phyloP scores from a whole-genome alignment of 2,329 filamentous ascomycete species.

The Colletotrichum coccodes region DNA sequence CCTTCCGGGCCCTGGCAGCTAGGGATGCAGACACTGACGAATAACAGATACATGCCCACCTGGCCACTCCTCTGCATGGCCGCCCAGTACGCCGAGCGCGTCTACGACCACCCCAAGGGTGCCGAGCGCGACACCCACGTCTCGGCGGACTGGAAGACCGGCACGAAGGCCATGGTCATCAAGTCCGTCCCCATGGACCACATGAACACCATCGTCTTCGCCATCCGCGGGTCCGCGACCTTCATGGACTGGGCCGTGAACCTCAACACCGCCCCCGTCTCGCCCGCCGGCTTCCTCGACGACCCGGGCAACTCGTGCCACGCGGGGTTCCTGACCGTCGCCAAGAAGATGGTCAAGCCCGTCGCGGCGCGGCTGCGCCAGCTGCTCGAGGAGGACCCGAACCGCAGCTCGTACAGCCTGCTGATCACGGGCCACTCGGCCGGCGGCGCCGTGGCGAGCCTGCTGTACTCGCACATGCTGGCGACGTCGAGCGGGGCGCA shows the following conservation, averaged over 20 bases:
- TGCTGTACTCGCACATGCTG: constrained; percentile 87
- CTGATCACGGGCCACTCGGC: constrained; percentile 89
- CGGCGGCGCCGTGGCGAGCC: constrained; percentile 82
- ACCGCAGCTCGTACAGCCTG: constrained; percentile 73
- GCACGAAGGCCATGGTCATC: constrained; percentile 88
- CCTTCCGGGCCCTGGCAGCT: too few relatives aligned
- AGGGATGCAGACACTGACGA: constrained; percentile 37
- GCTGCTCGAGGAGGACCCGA: constrained; percentile 77
- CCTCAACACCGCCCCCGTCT: constrained; percentile 73
- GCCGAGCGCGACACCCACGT: constrained; percentile 76
- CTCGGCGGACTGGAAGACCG: constrained; percentile 74
- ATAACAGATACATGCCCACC: constrained; percentile 72
- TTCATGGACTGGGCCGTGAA: constrained; percentile 92
- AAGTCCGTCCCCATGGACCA: constrained; percentile 84
- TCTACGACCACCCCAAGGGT: constrained; percentile 73
- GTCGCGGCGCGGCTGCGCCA: constrained; percentile 77
- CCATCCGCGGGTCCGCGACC: constrained; percentile 82
- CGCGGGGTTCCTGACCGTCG: constrained; percentile 81
- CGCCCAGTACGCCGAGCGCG: constrained; percentile 79
- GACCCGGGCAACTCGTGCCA: constrained; percentile 83
- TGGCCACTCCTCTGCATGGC: constrained; percentile 83
- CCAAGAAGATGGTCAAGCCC: constrained; percentile 77
- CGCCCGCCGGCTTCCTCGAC: constrained; percentile 78
- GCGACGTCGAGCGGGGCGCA: constrained; percentile 56
- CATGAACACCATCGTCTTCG: constrained; percentile 83